phyloP scores from a whole-genome alignment of 768 basidiomycete species.

The Baorangia bicolor region DNA sequence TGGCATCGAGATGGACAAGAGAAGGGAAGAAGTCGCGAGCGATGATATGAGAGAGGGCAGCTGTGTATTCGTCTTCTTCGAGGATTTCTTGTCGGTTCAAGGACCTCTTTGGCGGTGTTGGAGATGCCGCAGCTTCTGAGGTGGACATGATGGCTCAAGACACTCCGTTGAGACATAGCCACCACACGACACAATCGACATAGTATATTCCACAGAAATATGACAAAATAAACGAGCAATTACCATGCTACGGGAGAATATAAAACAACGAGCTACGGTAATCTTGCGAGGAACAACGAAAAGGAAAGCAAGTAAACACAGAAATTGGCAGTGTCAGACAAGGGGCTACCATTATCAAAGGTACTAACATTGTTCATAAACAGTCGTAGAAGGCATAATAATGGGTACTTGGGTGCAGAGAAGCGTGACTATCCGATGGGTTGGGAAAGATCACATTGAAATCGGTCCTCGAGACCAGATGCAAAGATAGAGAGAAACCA shows the following conservation, averaged over 20 bases:
- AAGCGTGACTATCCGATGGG: conserved; percentile 9
- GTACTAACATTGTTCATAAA: conserved; percentile 26
- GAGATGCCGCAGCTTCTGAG: conserved; percentile 27
- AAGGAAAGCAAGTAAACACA: conserved; percentile 12
- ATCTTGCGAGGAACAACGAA: background rate
- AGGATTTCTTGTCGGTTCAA: conserved; percentile 71
- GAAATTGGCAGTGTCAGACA: conserved; percentile 3
- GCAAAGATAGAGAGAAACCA: conserved; percentile 7
- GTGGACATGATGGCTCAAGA: conserved; percentile 29
- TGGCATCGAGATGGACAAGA: conserved; percentile 77
- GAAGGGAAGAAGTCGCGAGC: conserved; percentile 98
- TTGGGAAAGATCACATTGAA: conserved; percentile 14
- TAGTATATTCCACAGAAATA: conserved; percentile 1
- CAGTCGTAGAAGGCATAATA: conserved; percentile 20
- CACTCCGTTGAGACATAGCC: conserved; percentile 8
- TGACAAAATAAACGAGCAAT: conserved; percentile 16
- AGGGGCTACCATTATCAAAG: conserved; percentile 20
- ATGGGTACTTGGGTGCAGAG: conserved; percentile 3
- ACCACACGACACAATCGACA: background rate
- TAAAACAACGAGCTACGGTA: conserved; percentile 15
- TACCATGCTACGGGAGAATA: conserved; percentile 9
- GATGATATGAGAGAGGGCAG: conserved; percentile 87
- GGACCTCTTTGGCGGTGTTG: conserved; percentile 45
- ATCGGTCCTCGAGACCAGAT: conserved; percentile 25
- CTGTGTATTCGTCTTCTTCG: conserved; percentile 95